Evolutionary conservation across 2,329 filamentous ascomycete species (phyloP).

Genomic region (Achaetomium macrosporum): DNA sequence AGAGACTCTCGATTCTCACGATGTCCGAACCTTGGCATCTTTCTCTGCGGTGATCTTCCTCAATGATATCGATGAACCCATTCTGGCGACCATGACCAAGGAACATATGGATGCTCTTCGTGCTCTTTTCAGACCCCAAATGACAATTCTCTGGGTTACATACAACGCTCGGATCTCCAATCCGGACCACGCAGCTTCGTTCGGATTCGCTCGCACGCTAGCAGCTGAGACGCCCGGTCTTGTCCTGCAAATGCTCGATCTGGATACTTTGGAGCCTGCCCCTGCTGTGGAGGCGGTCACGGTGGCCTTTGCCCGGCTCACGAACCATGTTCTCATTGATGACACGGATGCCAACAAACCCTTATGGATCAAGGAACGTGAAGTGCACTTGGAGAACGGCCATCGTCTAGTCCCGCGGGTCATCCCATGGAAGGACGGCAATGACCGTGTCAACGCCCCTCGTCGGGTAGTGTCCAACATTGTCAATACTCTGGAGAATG

Average conservation of each 20-base stretch:
- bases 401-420: conserved; percentile 34
- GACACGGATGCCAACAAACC: conserved; percentile 6
- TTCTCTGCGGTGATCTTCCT: conserved; percentile 33
- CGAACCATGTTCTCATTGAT: conserved; percentile 2
- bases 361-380: conserved; percentile 32
- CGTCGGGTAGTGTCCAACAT: conserved; percentile 31
- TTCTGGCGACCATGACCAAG: conserved; percentile 33
- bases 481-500: conserved; percentile 31
- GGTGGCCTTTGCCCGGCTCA: conserved; percentile 24
- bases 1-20: conserved; percentile 27
- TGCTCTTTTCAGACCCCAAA: conserved; percentile 26
- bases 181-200: conserved; percentile 28
- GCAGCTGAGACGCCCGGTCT: conserved; percentile 30
- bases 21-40: conserved; percentile 15
- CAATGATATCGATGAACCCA: conserved; percentile 32
- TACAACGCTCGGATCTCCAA: conserved; percentile 18
- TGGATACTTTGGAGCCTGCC: conserved; percentile 19
- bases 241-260: conserved; percentile 29
- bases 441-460: conserved; percentile 34
- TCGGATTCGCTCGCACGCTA: conserved; percentile 31
- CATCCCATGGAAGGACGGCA: conserved; percentile 34
- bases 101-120: conserved; percentile 25
- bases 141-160: conserved; percentile 31
- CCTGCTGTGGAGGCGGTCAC: conserved; percentile 12
- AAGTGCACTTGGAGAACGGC: conserved; percentile 34